These are phyloP conservation scores for Scheffersomyces lignosus DNA, from an alignment of 805 yeast genomes.

Conservation along the genomic window DNA sequence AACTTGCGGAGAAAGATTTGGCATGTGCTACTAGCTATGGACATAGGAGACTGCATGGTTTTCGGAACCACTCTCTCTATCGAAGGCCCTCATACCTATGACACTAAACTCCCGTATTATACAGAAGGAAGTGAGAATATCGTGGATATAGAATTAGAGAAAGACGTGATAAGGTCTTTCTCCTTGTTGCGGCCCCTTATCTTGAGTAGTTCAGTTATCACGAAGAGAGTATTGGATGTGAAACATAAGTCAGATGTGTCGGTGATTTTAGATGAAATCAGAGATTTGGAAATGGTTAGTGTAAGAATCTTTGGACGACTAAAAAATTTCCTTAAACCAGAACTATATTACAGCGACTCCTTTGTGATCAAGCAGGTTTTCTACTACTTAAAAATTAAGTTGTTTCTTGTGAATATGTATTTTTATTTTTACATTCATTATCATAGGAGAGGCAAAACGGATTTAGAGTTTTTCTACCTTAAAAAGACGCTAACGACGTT, in stretches of 20 bases:
- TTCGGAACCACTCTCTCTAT: slow-evolving; percentile 12
- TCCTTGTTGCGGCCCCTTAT: slow-evolving; percentile 32
- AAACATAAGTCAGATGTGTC: slow-evolving; percentile 35
- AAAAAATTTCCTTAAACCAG: slow-evolving; percentile 6
- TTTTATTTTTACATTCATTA: slow-evolving; percentile 19
- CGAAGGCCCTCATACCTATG: slow-evolving; percentile 27
- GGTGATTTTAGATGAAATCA: slow-evolving; percentile 32
- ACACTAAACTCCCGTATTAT: slow-evolving; percentile 50
- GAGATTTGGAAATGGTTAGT: slow-evolving; percentile 36
- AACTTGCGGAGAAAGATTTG: slow-evolving; percentile 58
- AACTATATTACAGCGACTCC: neutral
- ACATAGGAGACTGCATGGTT: slow-evolving; percentile 38
- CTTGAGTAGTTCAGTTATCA: slow-evolving; percentile 21
- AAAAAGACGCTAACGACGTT: slow-evolving; percentile 13
- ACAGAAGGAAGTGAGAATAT: slow-evolving; percentile 35
- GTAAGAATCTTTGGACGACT: slow-evolving; percentile 21
- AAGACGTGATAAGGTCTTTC: slow-evolving; percentile 35
- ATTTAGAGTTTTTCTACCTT: slow-evolving; percentile 15
- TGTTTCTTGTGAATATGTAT: slow-evolving; percentile 14
- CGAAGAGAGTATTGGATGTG: slow-evolving; percentile 35
- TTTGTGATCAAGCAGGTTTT: slow-evolving; percentile 12
- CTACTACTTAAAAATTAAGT: slow-evolving; percentile 10
- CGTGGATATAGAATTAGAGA: slow-evolving; percentile 41
- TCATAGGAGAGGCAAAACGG: slow-evolving; percentile 10
- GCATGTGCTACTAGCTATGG: slow-evolving; percentile 49